phyloP scores from a whole-genome alignment of 768 basidiomycete species.

The Plicaturopsis crispa region DNA sequence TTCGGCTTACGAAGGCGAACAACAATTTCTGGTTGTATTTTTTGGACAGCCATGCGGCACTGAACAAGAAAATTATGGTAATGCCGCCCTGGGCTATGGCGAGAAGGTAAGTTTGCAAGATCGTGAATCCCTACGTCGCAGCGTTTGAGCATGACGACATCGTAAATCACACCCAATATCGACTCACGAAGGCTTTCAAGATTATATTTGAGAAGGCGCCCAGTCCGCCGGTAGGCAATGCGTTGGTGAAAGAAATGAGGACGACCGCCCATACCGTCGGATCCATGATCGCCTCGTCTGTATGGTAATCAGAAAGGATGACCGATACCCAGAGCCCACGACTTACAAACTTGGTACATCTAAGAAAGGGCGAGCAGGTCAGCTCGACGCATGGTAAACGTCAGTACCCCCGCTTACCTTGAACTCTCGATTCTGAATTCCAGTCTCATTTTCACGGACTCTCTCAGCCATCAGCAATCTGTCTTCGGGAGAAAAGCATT shows the following conservation, averaged over 20 bases:
- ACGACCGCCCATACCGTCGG: slow-evolving; percentile 38
- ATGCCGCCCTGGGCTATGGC: slow-evolving; percentile 36
- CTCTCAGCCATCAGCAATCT: slow-evolving; percentile 41
- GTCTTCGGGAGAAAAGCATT: slow-evolving; percentile 39
- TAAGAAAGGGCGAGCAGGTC: slow-evolving; percentile 1
- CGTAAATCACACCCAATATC: neutral
- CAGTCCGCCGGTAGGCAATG: slow-evolving; percentile 38
- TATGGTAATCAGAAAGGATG: neutral
- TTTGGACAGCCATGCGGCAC: slow-evolving; percentile 33
- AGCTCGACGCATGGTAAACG: too few species aligned
- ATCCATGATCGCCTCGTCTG: slow-evolving; percentile 38
- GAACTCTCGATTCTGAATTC: slow-evolving; percentile 43
- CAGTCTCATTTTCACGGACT: slow-evolving; percentile 43
- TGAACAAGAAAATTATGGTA: slow-evolving; percentile 38
- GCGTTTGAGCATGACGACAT: neutral
- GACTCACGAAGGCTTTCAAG: slow-evolving; percentile 32
- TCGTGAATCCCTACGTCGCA: slow-evolving; percentile 32
- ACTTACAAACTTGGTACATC: slow-evolving; percentile 26
- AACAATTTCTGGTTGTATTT: slow-evolving; percentile 36
- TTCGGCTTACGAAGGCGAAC: slow-evolving; percentile 29
- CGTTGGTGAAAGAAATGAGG: slow-evolving; percentile 40
- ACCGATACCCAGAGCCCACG: too few species aligned
- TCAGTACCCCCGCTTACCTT: too few species aligned
- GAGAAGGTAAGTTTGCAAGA: slow-evolving; percentile 44
- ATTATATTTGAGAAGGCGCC: slow-evolving; percentile 49